A percentile compares a stretch with the other conserved stretches of the same genome.
Conservation (phyloP, 805 yeast genomes). For the Saccharomycopsis fibuligera region DNA sequence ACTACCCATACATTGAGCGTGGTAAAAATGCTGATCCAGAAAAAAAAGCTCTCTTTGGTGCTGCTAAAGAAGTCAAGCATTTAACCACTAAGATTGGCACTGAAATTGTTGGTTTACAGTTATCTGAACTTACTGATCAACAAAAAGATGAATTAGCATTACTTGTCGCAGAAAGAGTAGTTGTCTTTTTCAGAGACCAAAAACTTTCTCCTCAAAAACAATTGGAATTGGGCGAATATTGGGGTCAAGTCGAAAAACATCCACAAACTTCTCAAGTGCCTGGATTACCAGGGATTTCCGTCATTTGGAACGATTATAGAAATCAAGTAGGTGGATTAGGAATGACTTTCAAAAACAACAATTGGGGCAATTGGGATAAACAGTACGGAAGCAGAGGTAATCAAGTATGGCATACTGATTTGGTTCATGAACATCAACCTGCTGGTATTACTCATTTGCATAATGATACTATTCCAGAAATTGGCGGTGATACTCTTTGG, state of each 20-base stretch:
- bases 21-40: conserved; percentile 33
- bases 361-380: conserved; percentile 3
- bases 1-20: conserved; percentile 30
- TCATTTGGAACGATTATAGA: conserved; percentile 25
- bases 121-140: conserved; percentile 34
- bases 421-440: conserved; percentile 51
- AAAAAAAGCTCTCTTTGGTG: conserved; percentile 34
- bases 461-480: conserved; percentile 42
- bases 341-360: conserved; percentile 10
- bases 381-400: conserved; percentile 28
- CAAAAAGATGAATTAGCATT: conserved; percentile 43
- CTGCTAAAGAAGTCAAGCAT: conserved; percentile 35
- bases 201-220: conserved; percentile 38
- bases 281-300: conserved; percentile 33
- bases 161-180: conserved; percentile 40
- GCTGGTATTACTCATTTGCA: conserved; percentile 51
- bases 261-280: conserved; percentile 31
- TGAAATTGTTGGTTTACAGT: conserved; percentile 41
- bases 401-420: conserved; percentile 45
- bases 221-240: conserved; percentile 39
- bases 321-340: conserved; percentile 1
- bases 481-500: conserved; percentile 52
- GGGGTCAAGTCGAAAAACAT: conserved; percentile 39
- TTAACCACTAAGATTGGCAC: conserved; percentile 42
- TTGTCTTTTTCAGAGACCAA: conserved; percentile 44